Evolutionary conservation across 768 basidiomycete genomes (phyloP).

Genomic region (Tulasnella sp.): DNA sequence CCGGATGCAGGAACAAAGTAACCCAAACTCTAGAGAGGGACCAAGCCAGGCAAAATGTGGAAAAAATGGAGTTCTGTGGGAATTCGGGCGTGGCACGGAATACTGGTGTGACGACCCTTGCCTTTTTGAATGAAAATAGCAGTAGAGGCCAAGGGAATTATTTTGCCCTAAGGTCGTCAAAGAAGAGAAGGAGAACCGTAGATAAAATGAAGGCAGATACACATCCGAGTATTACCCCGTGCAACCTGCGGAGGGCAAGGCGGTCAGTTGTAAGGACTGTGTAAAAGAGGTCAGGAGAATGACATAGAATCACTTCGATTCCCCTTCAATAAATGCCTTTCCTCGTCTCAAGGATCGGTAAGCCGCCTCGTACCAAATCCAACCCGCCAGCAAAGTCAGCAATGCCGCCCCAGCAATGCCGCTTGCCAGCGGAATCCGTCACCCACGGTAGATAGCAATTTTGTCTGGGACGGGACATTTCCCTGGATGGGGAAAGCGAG

Average conservation of each 20-base stretch:
- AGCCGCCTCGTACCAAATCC: slow-evolving; percentile 7
- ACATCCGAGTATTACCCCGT: not conserved
- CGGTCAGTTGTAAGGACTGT: not conserved
- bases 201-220: not conserved
- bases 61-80: too few relatives aligned
- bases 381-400: not conserved
- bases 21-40: too few relatives aligned
- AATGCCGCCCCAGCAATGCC: not conserved
- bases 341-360: not conserved
- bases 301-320: slow-evolving; percentile 8
- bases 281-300: not conserved
- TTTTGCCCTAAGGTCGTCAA: not conserved
- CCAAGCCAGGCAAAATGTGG: too few relatives aligned
- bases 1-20: too few relatives aligned
- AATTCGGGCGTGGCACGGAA: too few relatives aligned
- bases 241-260: not conserved
- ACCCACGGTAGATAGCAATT: not conserved
- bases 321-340: slow-evolving; percentile 16
- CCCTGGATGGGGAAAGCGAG: not conserved
- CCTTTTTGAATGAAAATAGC: too few relatives aligned
- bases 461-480: not conserved
- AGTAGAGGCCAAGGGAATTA: too few relatives aligned
- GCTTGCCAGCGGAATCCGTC: not conserved
- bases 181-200: not conserved
- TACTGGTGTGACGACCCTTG: too few relatives aligned